These are phyloP conservation scores for Trametes coccinea DNA, from an alignment of 768 basidiomycete genomes.

Conservation along the genomic window DNA sequence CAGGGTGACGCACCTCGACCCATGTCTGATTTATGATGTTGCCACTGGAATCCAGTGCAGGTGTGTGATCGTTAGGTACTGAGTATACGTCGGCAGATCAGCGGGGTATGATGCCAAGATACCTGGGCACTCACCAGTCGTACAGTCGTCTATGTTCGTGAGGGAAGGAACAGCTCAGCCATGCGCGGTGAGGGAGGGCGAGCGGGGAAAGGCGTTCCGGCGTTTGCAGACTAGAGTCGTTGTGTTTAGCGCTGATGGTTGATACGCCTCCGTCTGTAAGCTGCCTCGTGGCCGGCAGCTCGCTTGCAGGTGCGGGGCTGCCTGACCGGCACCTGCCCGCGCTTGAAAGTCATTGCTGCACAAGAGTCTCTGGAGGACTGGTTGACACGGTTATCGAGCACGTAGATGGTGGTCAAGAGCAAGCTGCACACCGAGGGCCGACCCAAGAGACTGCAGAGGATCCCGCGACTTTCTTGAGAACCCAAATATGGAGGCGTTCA, in stretches of 20 bases:
- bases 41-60: constrained; percentile 7
- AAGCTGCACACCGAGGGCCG: not conserved
- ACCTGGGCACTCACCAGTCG: constrained; percentile 2
- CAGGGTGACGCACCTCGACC: constrained; percentile 21
- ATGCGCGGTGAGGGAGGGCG: not conserved
- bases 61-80: constrained; percentile 1
- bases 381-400: not conserved
- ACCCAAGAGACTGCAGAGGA: not conserved
- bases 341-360: not conserved
- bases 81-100: not conserved
- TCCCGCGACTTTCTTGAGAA: not conserved
- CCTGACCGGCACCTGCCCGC: not conserved
- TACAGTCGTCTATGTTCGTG: constrained; percentile 17
- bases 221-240: constrained; percentile 2
- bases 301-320: constrained; percentile 1
- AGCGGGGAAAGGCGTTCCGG: constrained; percentile 12
- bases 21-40: constrained; percentile 19
- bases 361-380: not conserved
- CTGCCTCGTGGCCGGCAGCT: constrained; percentile 10
- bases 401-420: not conserved
- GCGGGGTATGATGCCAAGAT: not conserved
- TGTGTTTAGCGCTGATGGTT: constrained; percentile 17
- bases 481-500: not conserved
- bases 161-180: constrained; percentile 6
- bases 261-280: constrained; percentile 8